Percentiles rank a stretch among this genome's conserved stretches.
These are phyloP conservation scores for Entomortierella chlamydospora DNA, from an alignment of 192 early-diverging fungal genomes.

Conservation along the genomic window DNA sequence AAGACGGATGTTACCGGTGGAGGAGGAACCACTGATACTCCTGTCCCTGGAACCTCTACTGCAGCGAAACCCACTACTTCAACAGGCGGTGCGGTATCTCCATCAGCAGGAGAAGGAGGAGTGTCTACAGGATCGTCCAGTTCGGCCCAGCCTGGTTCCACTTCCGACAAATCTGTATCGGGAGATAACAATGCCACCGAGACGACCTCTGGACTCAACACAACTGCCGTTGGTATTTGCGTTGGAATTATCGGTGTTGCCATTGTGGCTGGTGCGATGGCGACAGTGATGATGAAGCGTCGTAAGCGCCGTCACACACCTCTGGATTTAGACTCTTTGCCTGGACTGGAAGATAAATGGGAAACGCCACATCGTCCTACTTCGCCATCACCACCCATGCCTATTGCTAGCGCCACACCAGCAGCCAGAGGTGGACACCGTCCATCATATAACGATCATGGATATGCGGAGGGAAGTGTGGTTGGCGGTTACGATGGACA, in stretches of 20 bases:
- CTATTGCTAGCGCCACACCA: conserved; percentile 39
- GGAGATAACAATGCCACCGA: background rate
- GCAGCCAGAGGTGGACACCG: conserved; percentile 6
- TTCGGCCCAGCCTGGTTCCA: too few relatives aligned
- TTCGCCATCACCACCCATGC: conserved; percentile 21
- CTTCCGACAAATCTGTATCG: conserved; percentile 7
- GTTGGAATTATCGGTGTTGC: conserved; percentile 44
- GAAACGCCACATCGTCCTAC: background rate
- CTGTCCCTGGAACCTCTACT: background rate
- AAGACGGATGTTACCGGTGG: conserved; percentile 22
- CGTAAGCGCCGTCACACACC: conserved; percentile 38
- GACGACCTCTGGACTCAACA: conserved; percentile 8
- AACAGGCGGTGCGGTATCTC: background rate
- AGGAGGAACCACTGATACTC: background rate
- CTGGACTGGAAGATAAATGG: conserved; percentile 24
- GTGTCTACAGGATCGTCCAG: too few relatives aligned
- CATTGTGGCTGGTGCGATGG: conserved; percentile 16
- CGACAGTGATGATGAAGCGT: conserved; percentile 45
- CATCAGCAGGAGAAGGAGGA: too few relatives aligned
- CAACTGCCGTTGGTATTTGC: conserved; percentile 27
- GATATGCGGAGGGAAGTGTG: conserved; percentile 17
- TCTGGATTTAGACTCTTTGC: conserved; percentile 24
- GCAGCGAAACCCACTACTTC: background rate
- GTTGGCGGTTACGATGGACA: conserved; percentile 27
- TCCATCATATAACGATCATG: conserved; percentile 1